These are phyloP conservation scores for Endoconidiophora polonica DNA, from an alignment of 2,329 filamentous ascomycete genomes.

Conservation along the genomic window DNA sequence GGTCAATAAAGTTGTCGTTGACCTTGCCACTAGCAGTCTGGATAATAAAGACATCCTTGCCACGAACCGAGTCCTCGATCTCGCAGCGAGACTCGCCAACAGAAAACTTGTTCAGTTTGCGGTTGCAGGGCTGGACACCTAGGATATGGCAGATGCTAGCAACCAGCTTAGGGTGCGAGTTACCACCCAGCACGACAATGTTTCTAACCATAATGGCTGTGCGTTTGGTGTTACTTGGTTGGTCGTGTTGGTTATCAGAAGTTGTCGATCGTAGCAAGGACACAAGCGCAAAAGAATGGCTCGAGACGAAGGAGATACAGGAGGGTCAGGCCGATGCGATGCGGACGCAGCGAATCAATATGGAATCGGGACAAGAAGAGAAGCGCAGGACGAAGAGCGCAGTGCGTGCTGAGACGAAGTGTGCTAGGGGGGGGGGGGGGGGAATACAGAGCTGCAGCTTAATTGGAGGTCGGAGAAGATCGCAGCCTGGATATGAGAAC, in stretches of 20 bases:
- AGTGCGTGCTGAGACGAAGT: no score
- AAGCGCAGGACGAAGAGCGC: no score
- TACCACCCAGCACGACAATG: slow-evolving; percentile 83
- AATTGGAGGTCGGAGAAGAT: neutral
- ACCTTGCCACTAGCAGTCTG: slow-evolving; percentile 84
- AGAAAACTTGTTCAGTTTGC: slow-evolving; percentile 80
- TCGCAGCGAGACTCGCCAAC: slow-evolving; percentile 91
- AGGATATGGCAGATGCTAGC: slow-evolving; percentile 78
- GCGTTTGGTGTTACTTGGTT: neutral
- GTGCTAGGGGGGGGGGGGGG: no score
- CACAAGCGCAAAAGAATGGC: neutral
- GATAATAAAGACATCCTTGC: slow-evolving; percentile 98
- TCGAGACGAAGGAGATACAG: neutral
- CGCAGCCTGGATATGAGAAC: no score
- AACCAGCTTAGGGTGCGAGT: slow-evolving; percentile 76
- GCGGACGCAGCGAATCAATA: neutral
- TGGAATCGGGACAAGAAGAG: neutral
- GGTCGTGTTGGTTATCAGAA: no score
- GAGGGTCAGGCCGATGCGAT: neutral
- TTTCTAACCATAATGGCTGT: slow-evolving; percentile 67
- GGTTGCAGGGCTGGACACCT: slow-evolving; percentile 68
- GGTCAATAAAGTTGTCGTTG: slow-evolving; percentile 92
- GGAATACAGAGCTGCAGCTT: neutral
- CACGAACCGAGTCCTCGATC: slow-evolving; percentile 88
- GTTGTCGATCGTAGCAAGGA: neutral